Conservation (phyloP, 1,284 basidiomycete genomes). For the Microstroma glucosiphilum region DNA sequence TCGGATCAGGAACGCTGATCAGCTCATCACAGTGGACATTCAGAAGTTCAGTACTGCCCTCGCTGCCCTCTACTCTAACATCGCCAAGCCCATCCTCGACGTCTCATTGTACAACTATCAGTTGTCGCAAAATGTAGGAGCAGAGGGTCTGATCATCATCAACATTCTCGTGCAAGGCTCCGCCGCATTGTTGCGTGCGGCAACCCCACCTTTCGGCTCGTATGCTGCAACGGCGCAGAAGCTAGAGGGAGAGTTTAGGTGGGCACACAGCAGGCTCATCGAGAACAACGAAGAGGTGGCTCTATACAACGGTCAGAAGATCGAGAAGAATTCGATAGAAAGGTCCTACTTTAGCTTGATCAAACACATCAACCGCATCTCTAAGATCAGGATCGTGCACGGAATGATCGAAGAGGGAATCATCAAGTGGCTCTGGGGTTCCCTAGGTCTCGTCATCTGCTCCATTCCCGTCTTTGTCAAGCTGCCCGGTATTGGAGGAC, state of each 20-base stretch:
- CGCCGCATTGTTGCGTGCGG: slow-evolving; percentile 31
- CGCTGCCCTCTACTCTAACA: slow-evolving; percentile 72
- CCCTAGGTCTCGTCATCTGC: slow-evolving; percentile 83
- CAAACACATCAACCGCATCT: slow-evolving; percentile 78
- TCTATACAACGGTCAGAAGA: slow-evolving; percentile 81
- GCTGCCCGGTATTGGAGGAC: slow-evolving; percentile 59
- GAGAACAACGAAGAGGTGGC: slow-evolving; percentile 92
- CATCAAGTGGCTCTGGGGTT: slow-evolving; percentile 93
- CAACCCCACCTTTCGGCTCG: slow-evolving; percentile 85
- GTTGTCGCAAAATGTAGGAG: slow-evolving; percentile 85
- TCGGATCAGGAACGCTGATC: slow-evolving; percentile 91
- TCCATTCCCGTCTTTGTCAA: slow-evolving; percentile 90
- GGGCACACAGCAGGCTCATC: slow-evolving; percentile 84
- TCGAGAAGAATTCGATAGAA: slow-evolving; percentile 88
- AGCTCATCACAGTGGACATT: slow-evolving; percentile 95
- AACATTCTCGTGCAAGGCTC: slow-evolving; percentile 71
- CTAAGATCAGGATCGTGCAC: slow-evolving; percentile 79
- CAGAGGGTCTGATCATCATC: slow-evolving; percentile 79
- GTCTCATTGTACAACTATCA: slow-evolving; percentile 93
- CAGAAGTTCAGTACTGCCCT: slow-evolving; percentile 85
- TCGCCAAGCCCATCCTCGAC: slow-evolving; percentile 76
- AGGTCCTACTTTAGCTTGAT: slow-evolving; percentile 81
- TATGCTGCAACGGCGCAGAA: slow-evolving; percentile 67
- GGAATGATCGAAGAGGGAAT: slow-evolving; percentile 76
- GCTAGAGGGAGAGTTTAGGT: slow-evolving; percentile 80